A percentile compares a stretch with the other conserved stretches of the same genome.
Evolutionary conservation across 1,284 basidiomycete genomes (phyloP).

Genomic region (Trametes hirsuta): DNA sequence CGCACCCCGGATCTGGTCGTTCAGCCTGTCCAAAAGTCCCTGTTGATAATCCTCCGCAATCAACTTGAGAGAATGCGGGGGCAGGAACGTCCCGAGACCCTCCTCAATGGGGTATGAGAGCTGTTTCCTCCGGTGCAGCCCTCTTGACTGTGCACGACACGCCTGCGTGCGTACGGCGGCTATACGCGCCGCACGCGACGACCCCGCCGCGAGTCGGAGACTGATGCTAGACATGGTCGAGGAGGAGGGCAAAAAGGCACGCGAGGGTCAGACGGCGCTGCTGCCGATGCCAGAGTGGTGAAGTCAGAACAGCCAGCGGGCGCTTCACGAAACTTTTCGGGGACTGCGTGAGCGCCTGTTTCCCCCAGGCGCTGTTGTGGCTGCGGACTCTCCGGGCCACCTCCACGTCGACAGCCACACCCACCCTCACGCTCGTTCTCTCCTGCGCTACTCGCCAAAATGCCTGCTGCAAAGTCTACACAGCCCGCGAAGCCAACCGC

Average conservation of each 20-base stretch:
- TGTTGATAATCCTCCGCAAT: constrained; percentile 83
- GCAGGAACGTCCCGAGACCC: constrained; percentile 77
- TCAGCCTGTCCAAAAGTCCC: constrained; percentile 75
- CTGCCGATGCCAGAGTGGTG: constrained; percentile 1
- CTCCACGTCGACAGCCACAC: constrained; percentile 27
- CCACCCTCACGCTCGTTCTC: constrained; percentile 21
- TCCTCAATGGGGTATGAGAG: constrained; percentile 69
- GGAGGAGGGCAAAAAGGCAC: constrained; percentile 1
- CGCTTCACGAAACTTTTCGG: constrained; percentile 28
- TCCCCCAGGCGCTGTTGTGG: constrained; percentile 13
- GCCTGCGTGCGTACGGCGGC: constrained; percentile 22
- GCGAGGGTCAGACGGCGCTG: constrained; percentile 4
- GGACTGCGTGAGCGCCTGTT: constrained; percentile 20
- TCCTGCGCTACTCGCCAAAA: constrained; percentile 26
- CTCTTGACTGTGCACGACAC: constrained; percentile 35
- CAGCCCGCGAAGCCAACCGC: constrained; percentile 20
- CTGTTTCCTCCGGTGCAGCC: constrained; percentile 56
- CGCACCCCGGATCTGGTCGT: constrained; percentile 74
- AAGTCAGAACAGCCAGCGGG: constrained; percentile 8
- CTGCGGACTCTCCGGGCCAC: constrained; percentile 16
- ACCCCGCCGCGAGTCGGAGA: constrained; percentile 28
- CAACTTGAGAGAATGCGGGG: constrained; percentile 64
- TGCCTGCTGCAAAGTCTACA: constrained; percentile 16
- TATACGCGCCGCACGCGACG: constrained; percentile 27
- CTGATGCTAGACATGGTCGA: constrained; percentile 31